Evolutionary conservation across 805 yeast species (phyloP).

Genomic region (Hanseniaspora clermontiae): DNA sequence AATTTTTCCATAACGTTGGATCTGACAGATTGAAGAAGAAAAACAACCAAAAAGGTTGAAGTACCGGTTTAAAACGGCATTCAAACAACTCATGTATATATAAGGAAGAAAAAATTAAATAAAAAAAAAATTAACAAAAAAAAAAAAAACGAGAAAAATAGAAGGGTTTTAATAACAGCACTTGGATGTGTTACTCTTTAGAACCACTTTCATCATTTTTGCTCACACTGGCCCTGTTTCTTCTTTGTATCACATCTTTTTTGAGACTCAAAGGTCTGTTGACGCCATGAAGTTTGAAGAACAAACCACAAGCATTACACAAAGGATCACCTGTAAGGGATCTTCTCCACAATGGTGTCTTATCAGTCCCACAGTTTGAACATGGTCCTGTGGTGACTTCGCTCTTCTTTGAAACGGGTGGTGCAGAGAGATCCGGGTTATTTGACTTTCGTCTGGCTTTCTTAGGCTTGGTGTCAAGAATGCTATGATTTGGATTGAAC

Average conservation of each 20-base stretch:
- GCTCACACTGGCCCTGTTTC: conserved; percentile 42
- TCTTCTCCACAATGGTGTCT: conserved; percentile 90
- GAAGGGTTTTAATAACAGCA: too few species aligned
- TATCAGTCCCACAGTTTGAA: conserved; percentile 76
- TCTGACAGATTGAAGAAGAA: neutral
- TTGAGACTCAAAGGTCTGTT: conserved; percentile 80
- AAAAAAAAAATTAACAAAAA: too few species aligned
- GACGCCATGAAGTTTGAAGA: conserved; percentile 81
- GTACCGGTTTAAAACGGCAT: neutral
- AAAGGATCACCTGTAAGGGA: conserved; percentile 81
- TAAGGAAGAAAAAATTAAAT: too few species aligned
- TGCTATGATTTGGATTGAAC: neutral
- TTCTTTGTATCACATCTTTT: conserved; percentile 81
- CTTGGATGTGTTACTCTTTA: neutral
- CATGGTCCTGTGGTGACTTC: conserved; percentile 31
- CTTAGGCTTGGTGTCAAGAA: neutral
- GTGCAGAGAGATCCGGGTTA: neutral
- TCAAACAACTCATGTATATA: neutral
- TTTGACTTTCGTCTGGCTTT: neutral
- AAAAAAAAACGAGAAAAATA: too few species aligned
- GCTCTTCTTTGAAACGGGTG: neutral
- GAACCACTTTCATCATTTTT: neutral
- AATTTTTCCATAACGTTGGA: neutral
- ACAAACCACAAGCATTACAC: conserved; percentile 92
- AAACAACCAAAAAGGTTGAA: too few species aligned